Evolutionary conservation across 2,329 filamentous ascomycete genomes (phyloP).

Genomic region (Eurotiales sp.): DNA sequence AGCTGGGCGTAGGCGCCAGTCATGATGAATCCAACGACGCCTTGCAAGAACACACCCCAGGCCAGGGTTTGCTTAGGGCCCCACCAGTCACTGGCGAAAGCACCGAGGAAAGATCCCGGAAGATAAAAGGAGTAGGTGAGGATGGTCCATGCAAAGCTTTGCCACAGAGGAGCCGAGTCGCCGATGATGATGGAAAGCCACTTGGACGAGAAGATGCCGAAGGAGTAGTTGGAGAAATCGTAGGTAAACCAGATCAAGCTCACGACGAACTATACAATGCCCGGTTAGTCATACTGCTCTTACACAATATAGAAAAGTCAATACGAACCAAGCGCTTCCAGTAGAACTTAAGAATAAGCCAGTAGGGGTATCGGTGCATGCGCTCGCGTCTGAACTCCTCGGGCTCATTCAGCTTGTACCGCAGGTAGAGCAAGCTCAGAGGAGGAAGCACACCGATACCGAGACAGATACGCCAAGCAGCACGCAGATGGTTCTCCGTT

Average conservation of each 20-base stretch:
- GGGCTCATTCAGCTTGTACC: constrained; percentile 70
- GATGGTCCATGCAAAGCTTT: constrained; percentile 81
- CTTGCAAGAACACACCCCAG: constrained; percentile 68
- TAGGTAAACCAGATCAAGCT: constrained; percentile 82
- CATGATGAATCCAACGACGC: constrained; percentile 83
- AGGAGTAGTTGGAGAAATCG: constrained; percentile 80
- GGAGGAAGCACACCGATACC: constrained; percentile 78
- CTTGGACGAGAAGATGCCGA: constrained; percentile 76
- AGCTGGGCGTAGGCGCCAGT: constrained; percentile 71
- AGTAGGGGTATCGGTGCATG: constrained; percentile 59
- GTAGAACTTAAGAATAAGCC: constrained; percentile 59
- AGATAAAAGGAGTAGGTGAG: constrained; percentile 87
- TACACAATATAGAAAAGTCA: too few relatives aligned
- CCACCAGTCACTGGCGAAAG: constrained; percentile 71
- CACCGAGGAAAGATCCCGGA: constrained; percentile 74
- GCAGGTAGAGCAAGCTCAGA: constrained; percentile 65
- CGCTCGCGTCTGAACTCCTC: constrained; percentile 70
- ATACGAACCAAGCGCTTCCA: constrained; percentile 60
- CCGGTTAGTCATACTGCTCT: too few relatives aligned
- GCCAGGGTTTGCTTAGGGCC: constrained; percentile 73
- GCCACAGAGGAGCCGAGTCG: constrained; percentile 61
- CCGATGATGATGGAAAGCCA: constrained; percentile 59
- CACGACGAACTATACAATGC: constrained; percentile 57
- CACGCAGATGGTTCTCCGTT: constrained; percentile 61
- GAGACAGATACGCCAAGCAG: constrained; percentile 77